These are phyloP conservation scores for Alternaria gansuensis DNA, from an alignment of 2,329 filamentous ascomycete species.

Conservation along the genomic window DNA sequence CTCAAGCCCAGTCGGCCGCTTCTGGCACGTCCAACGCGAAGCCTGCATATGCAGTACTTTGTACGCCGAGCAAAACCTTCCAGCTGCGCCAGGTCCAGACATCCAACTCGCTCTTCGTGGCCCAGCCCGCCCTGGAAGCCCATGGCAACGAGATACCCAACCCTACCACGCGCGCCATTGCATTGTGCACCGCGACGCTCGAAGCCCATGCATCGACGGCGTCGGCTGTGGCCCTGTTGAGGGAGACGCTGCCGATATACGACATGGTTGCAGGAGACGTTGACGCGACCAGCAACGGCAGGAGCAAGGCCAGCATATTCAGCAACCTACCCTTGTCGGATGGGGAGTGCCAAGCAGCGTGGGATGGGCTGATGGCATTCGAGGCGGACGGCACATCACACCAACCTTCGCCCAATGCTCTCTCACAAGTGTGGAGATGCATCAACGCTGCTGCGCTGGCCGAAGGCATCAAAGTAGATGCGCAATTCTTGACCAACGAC, in stretches of 20 bases:
- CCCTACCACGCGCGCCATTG: conserved; percentile 54
- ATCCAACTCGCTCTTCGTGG: conserved; percentile 69
- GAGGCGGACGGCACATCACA: conserved; percentile 55
- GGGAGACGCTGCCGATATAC: conserved; percentile 53
- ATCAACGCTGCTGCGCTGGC: conserved; percentile 55
- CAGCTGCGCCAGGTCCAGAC: conserved; percentile 71
- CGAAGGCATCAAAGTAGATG: conserved; percentile 53
- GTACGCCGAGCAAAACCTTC: conserved; percentile 66
- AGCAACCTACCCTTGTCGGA: conserved; percentile 62
- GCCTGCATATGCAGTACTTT: conserved; percentile 65
- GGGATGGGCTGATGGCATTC: conserved; percentile 64
- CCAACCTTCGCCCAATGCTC: conserved; percentile 59
- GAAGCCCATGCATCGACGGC: conserved; percentile 52
- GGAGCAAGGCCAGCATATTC: conserved; percentile 55
- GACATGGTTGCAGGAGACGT: conserved; percentile 42
- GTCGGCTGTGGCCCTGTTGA: conserved; percentile 50
- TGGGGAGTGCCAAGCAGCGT: conserved; percentile 61
- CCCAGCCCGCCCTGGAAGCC: conserved; percentile 55
- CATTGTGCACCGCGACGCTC: conserved; percentile 56
- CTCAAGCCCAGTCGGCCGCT: conserved; percentile 35
- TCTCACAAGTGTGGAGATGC: conserved; percentile 60
- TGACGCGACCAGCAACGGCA: conserved; percentile 41
- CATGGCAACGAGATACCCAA: conserved; percentile 47
- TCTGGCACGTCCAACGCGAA: conserved; percentile 35
- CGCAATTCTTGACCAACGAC: conserved; percentile 49